phyloP scores from a whole-genome alignment of 129 eudicot species.

The Pulicaria dysenterica region DNA sequence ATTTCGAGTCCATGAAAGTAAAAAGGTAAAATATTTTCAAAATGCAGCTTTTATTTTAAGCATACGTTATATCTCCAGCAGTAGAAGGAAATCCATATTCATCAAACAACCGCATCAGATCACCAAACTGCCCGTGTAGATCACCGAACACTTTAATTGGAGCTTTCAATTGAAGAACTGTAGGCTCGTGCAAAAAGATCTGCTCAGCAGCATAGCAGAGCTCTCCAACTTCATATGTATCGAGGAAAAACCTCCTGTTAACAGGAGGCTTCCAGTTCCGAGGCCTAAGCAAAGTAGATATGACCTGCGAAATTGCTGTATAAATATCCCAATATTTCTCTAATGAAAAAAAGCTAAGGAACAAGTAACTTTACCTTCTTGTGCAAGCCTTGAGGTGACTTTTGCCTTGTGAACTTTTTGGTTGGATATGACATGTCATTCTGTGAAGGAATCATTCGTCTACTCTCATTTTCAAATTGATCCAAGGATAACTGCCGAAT shows the following conservation, averaged over 20 bases:
- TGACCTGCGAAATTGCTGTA: conserved; percentile 50
- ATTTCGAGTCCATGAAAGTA: not conserved
- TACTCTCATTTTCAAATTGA: conserved; percentile 97
- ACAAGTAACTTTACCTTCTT: conserved; percentile 59
- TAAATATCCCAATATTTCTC: not conserved
- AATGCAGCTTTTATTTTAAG: not conserved
- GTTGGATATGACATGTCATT: conserved; percentile 68
- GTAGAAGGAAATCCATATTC: conserved; percentile 99
- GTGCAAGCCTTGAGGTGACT: conserved; percentile 94
- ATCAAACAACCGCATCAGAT: conserved; percentile 92
- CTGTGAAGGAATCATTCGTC: conserved; percentile 79
- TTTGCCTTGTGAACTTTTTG: conserved; percentile 70
- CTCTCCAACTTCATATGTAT: conserved; percentile 96
- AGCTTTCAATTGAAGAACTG: conserved; percentile 97
- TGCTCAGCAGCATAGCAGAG: conserved; percentile 98
- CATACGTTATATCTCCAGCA: conserved; percentile 95
- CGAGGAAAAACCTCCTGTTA: conserved; percentile 90
- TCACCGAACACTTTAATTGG: conserved; percentile 96
- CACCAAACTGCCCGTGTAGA: conserved; percentile 99
- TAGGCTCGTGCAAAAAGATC: conserved; percentile 90
- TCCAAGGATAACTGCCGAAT: conserved; percentile 90
- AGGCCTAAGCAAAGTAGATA: conserved; percentile 85
- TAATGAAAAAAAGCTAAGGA: not conserved
- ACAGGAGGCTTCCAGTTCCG: conserved; percentile 94
- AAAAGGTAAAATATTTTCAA: not conserved